Percentiles rank a stretch among this genome's conserved stretches.
Conservation (phyloP, 176 grass and related monocot species). For the Pontederia paniculata region DNA sequence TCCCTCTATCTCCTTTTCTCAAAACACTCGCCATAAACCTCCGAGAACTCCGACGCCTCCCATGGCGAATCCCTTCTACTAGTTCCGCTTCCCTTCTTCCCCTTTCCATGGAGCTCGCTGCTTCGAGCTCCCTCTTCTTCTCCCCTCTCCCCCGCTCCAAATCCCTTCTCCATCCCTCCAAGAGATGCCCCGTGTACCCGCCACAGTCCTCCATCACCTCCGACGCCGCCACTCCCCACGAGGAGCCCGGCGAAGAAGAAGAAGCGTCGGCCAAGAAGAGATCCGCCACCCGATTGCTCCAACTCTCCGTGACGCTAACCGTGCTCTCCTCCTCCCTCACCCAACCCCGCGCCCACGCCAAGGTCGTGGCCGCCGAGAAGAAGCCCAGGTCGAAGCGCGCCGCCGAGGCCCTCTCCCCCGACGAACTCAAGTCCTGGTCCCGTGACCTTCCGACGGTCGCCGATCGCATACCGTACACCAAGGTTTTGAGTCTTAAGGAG, state of each 20-base stretch:
- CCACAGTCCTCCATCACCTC: neutral
- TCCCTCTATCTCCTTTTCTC: no score
- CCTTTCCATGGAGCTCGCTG: constrained; percentile 7
- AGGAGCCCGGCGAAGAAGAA: neutral
- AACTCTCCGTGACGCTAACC: constrained; percentile 9
- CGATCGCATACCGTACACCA: constrained; percentile 19
- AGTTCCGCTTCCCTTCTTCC: neutral
- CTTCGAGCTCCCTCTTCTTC: constrained; percentile 7
- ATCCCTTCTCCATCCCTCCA: neutral
- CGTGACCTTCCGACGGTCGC: constrained; percentile 16
- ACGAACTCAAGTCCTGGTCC: constrained; percentile 16
- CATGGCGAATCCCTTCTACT: neutral
- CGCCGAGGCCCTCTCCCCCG: constrained; percentile 11
- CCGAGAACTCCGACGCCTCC: neutral
- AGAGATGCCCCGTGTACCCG: neutral
- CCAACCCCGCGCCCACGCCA: constrained; percentile 2
- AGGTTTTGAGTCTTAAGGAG: constrained; percentile 11
- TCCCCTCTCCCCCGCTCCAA: neutral
- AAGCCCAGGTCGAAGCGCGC: constrained; percentile 9
- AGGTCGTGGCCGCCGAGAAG: constrained; percentile 17
- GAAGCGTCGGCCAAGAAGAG: neutral
- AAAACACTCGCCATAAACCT: neutral
- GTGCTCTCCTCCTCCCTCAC: constrained; percentile 15
- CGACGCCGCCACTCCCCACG: neutral
- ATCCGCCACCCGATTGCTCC: neutral